Conservation (phyloP, 768 basidiomycete species). For the Tubosaeta sp. region DNA sequence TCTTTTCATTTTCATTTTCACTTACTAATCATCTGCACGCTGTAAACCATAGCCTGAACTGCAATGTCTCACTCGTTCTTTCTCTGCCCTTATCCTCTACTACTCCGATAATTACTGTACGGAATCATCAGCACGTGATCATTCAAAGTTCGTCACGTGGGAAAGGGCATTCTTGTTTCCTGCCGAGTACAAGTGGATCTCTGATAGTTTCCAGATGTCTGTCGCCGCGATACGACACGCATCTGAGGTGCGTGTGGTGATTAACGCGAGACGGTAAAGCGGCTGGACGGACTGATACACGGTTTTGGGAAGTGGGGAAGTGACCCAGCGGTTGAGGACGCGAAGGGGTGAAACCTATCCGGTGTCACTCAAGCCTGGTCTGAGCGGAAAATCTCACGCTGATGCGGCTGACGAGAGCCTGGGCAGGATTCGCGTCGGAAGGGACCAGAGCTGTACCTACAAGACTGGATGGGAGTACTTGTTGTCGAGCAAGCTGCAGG, state of each 20-base stretch:
- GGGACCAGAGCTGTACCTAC: neutral
- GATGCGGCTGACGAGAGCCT: constrained; percentile 2
- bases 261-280: neutral
- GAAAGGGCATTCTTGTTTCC: constrained; percentile 4
- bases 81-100: neutral
- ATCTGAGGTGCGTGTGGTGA: neutral
- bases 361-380: constrained; percentile 1
- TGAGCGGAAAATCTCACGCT: neutral
- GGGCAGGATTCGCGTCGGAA: constrained; percentile 11
- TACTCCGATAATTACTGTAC: too few species aligned
- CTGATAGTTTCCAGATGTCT: neutral
- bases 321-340: constrained; percentile 6
- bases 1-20: neutral
- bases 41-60: constrained; percentile 23
- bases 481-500: neutral
- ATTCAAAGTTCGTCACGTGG: constrained; percentile 22
- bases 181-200: constrained; percentile 2
- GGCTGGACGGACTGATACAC: neutral
- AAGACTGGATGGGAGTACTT: constrained; percentile 1
- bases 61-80: constrained; percentile 19
- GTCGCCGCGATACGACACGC: constrained; percentile 2
- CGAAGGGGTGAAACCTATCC: neutral
- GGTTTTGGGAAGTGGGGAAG: neutral
- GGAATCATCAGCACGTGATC: constrained; percentile 17
- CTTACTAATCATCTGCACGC: constrained; percentile 13